A percentile compares a stretch with the other conserved stretches of the same genome.
These are phyloP conservation scores for Xylariaceae sp. DNA, from an alignment of 2,329 filamentous ascomycete genomes.

Conservation along the genomic window DNA sequence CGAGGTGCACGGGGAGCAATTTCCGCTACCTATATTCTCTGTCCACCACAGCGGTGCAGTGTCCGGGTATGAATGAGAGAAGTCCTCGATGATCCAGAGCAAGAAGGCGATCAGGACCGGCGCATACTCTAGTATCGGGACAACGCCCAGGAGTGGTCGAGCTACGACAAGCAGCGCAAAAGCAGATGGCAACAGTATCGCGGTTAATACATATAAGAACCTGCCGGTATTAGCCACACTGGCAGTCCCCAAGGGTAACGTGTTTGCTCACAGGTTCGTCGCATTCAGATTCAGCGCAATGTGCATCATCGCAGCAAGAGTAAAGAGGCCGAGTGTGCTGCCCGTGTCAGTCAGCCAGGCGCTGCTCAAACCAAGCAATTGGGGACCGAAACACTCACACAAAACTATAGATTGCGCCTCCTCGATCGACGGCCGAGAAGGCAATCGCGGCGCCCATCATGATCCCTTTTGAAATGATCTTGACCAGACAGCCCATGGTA, in stretches of 20 bases:
- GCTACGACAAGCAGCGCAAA: background rate
- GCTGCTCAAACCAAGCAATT: background rate
- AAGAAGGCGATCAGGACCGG: slow-evolving; percentile 8
- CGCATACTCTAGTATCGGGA: slow-evolving; percentile 3
- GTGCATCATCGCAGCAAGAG: slow-evolving; percentile 12
- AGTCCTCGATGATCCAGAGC: slow-evolving; percentile 16
- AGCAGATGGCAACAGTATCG: slow-evolving; percentile 2
- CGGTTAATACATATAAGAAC: slow-evolving; percentile 6
- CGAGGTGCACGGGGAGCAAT: background rate
- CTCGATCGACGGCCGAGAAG: slow-evolving; percentile 14
- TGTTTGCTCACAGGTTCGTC: slow-evolving; percentile 16
- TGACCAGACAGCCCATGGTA: background rate
- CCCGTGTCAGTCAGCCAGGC: slow-evolving; percentile 11
- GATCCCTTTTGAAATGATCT: slow-evolving; percentile 19
- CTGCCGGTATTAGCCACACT: slow-evolving; percentile 6
- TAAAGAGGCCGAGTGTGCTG: slow-evolving; percentile 22
- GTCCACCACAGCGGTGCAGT: background rate
- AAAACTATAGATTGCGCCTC: slow-evolving; percentile 16
- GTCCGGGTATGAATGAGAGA: background rate
- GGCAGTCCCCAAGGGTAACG: background rate
- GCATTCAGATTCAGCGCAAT: slow-evolving; percentile 16
- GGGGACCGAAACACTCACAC: slow-evolving; percentile 23
- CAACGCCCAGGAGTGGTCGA: slow-evolving; percentile 1
- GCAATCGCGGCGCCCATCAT: slow-evolving; percentile 23
- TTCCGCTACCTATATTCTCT: background rate